Conservation (phyloP, 495 filamentous ascomycete genomes). For the Pyrenula aspistea region DNA sequence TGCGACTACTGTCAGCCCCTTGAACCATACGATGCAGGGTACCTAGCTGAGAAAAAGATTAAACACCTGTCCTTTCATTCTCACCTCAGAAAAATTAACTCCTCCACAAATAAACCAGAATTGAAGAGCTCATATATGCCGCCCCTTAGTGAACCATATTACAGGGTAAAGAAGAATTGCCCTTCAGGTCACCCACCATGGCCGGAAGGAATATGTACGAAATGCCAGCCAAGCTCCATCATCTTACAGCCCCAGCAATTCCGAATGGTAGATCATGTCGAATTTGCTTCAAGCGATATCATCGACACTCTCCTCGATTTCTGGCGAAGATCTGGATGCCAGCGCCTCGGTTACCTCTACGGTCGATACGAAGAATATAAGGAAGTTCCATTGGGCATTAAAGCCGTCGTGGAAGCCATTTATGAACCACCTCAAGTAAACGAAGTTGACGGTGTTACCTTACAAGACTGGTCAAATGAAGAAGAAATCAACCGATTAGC, state of each 20-base stretch:
- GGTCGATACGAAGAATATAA: constrained; percentile 84
- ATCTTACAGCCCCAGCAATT: constrained; percentile 87
- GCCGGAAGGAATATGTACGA: constrained; percentile 98
- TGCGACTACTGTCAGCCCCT: constrained; percentile 99
- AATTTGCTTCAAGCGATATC: constrained; percentile 71
- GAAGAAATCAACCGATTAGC: constrained; percentile 72
- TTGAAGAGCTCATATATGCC: constrained; percentile 88
- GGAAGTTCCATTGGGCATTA: constrained; percentile 86
- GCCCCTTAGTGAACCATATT: constrained; percentile 86
- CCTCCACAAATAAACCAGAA: constrained; percentile 91
- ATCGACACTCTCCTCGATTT: constrained; percentile 84
- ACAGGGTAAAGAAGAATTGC: constrained; percentile 76
- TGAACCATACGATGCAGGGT: constrained; percentile 80
- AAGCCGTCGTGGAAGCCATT: constrained; percentile 94
- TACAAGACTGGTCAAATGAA: constrained; percentile 83
- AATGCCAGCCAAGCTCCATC: constrained; percentile 96
- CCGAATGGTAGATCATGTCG: constrained; percentile 98
- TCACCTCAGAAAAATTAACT: constrained; percentile 86
- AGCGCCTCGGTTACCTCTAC: constrained; percentile 84
- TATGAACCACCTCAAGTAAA: constrained; percentile 90
- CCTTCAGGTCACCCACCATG: constrained; percentile 86
- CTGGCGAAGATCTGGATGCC: constrained; percentile 70
- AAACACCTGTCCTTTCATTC: constrained; percentile 97
- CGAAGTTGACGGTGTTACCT: constrained; percentile 82
- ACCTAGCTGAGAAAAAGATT: constrained; percentile 91